Base-by-base conservation (phyloP, 2,329 filamentous ascomycete species). In the Botrytis deweyae region DNA sequence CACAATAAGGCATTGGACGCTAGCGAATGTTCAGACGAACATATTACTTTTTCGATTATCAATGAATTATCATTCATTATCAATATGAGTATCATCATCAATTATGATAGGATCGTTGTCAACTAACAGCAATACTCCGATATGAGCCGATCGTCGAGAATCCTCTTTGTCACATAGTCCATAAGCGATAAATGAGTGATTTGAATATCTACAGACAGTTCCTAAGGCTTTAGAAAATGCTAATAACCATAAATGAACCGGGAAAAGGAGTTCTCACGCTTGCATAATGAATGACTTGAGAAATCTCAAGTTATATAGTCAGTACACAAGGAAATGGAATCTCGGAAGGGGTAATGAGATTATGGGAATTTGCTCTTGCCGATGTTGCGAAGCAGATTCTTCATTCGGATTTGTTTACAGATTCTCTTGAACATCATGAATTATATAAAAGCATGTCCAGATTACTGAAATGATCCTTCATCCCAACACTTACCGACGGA, bases 331-430 rank as follows among this genome's bases (percentile, higher is more conserved):
- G n/a, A 29, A 16, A 29, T 29, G 7, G 7, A n/a, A 18, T 55
- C 8, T 16, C n/a, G 52, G 2, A n/a, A 55, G n/a, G 1, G 52
- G 3, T 5, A 55, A 29, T 7, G 7, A 55, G 2, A 16, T 8
- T 2, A 8, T 29, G 52, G 6, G 14, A 25, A 1, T 52, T 52
- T 52, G 14, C 25, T 52, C 10, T 52, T 52, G 10, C 49, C 5
- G 7, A n/a, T 14, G 10, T 4, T 14, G 22, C 22, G 0, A 52
- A 52, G 49, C 25, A 6, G 12, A 52, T 3, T 52, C 1, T 52
- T 0, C 4, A 52, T n/a, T n/a, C 49, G 1, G 5, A 0, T n/a
- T n/a, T 52, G 4, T 52, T 52, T 14, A n/a, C 25, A n/a, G 4
- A 16, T 29, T 7, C 14, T 8, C 12, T 55, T 6, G 52, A 16